These are phyloP conservation scores for Claviceps quebecensis DNA, from an alignment of 2,329 filamentous ascomycete species.

Conservation along the genomic window DNA sequence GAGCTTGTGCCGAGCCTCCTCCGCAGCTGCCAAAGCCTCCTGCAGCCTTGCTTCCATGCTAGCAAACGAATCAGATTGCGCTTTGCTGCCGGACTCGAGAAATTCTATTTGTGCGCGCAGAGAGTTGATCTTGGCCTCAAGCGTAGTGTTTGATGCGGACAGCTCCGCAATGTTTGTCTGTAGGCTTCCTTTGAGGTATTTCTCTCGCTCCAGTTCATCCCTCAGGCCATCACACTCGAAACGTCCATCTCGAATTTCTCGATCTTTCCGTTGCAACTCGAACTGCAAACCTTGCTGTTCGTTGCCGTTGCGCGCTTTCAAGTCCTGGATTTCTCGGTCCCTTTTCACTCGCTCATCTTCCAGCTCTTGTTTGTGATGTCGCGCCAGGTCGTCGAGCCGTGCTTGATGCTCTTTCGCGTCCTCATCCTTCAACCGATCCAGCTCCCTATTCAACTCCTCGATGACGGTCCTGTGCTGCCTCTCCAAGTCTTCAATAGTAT, in stretches of 20 bases:
- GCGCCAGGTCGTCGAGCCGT: constrained; percentile 50
- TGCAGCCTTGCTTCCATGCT: constrained; percentile 68
- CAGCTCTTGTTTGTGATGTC: constrained; percentile 48
- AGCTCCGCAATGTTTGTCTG: constrained; percentile 42
- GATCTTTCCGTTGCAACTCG: constrained; percentile 36
- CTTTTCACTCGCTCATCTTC: constrained; percentile 48
- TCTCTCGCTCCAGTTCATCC: constrained; percentile 46
- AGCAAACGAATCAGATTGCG: constrained; percentile 74
- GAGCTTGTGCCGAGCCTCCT: constrained; percentile 64
- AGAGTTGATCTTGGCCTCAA: constrained; percentile 64
- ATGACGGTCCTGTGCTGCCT: constrained; percentile 20
- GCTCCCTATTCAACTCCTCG: constrained; percentile 31
- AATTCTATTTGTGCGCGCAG: constrained; percentile 76
- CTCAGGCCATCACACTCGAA: constrained; percentile 30
- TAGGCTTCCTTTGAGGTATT: constrained; percentile 40
- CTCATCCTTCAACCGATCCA: constrained; percentile 25
- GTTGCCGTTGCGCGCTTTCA: constrained; percentile 37
- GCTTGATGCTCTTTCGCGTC: constrained; percentile 49
- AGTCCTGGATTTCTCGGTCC: constrained; percentile 49
- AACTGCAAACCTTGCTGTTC: constrained; percentile 38
- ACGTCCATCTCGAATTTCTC: constrained; percentile 36
- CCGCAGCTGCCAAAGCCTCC: constrained; percentile 57
- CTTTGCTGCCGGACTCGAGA: constrained; percentile 77
- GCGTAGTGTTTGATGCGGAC: constrained; percentile 44
- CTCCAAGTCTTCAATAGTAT: constrained; percentile 20